Evolutionary conservation across 495 filamentous ascomycete species (phyloP).

Genomic region (Lepidopterella palustris): DNA sequence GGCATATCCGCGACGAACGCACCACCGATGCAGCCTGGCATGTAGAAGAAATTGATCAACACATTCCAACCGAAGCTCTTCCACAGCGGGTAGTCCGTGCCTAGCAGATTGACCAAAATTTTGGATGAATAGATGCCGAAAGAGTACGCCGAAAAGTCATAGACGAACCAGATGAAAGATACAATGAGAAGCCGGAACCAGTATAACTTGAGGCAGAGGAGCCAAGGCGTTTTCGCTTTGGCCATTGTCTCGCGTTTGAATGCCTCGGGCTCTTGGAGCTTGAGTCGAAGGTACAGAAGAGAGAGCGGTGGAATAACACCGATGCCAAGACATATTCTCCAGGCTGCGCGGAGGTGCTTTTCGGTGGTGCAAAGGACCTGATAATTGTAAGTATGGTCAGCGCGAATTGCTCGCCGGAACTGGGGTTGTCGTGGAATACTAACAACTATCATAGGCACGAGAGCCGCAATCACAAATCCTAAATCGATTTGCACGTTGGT

Average conservation of each 20-base stretch:
- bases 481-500: conserved; percentile 85
- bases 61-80: conserved; percentile 80
- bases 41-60: conserved; percentile 77
- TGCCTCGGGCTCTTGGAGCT: conserved; percentile 75
- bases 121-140: conserved; percentile 72
- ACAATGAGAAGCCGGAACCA: conserved; percentile 59
- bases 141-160: conserved; percentile 76
- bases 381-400: conserved; percentile 1
- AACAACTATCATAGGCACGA: conserved; percentile 55
- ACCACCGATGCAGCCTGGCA: conserved; percentile 74
- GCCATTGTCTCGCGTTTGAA: conserved; percentile 56
- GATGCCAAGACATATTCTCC: conserved; percentile 69
- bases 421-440: background rate
- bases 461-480: conserved; percentile 67
- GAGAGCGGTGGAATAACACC: conserved; percentile 72
- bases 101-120: conserved; percentile 62
- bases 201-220: conserved; percentile 54
- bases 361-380: conserved; percentile 61
- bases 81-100: conserved; percentile 52
- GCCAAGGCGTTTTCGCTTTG: conserved; percentile 51
- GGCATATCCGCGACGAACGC: conserved; percentile 58
- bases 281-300: conserved; percentile 67
- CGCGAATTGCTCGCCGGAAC: background rate
- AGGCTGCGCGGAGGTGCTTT: conserved; percentile 63
- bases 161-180: conserved; percentile 84